These are phyloP conservation scores for Aspergillus brasiliensis DNA, from an alignment of 2,329 filamentous ascomycete genomes.

Conservation along the genomic window DNA sequence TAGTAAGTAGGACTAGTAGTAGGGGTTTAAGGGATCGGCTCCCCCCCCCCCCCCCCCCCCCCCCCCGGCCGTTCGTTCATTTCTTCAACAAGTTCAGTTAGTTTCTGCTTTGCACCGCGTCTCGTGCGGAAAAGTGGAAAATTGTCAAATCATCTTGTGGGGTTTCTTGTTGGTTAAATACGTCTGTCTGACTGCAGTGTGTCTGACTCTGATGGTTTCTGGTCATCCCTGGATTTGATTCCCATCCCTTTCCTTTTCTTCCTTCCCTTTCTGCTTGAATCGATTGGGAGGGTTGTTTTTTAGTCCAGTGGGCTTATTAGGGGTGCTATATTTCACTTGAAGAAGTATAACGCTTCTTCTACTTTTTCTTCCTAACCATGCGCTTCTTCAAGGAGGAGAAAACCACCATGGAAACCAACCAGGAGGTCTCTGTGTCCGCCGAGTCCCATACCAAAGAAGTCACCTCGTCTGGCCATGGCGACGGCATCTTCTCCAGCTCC, in stretches of 20 bases:
- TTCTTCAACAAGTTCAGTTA: neutral
- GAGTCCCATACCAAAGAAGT: neutral
- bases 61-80: neutral
- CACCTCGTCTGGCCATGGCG: constrained; percentile 5
- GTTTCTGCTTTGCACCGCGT: neutral
- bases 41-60: neutral
- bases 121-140: neutral
- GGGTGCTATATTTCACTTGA: no score
- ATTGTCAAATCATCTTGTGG: neutral
- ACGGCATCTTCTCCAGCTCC: neutral
- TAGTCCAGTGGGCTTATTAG: no score
- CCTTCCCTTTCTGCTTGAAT: no score
- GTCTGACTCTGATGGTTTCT: neutral
- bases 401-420: neutral
- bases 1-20: no score
- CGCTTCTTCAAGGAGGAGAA: neutral
- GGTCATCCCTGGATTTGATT: no score
- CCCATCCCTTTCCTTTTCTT: no score
- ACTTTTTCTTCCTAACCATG: neutral
- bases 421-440: neutral
- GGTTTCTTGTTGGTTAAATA: neutral
- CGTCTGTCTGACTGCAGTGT: neutral
- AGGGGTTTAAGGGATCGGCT: neutral
- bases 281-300: no score
- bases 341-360: no score